Evolutionary conservation across 1,284 basidiomycete species (phyloP).

Genomic region (Bondarzewia mesenterica): DNA sequence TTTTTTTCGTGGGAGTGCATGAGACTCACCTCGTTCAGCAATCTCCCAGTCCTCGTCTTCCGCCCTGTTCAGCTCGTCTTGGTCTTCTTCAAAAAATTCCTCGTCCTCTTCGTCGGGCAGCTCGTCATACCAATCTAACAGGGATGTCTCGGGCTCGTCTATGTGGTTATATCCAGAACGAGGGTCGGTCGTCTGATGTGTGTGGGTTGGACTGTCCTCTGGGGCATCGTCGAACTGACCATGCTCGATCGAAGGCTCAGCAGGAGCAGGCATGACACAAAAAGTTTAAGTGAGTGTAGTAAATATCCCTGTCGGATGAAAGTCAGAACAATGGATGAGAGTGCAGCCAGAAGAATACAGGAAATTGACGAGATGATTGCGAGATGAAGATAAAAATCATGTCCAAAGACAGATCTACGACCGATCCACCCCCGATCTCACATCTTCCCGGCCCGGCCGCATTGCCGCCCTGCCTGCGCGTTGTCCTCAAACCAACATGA

Average conservation of each 20-base stretch:
- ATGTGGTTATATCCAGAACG: constrained; percentile 35
- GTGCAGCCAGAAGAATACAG: too few species aligned
- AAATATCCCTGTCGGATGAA: too few species aligned
- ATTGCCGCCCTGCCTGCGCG: too few species aligned
- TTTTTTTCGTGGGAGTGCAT: background rate
- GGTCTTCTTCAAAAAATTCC: constrained; percentile 32
- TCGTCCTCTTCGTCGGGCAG: constrained; percentile 24
- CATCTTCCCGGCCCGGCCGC: too few species aligned
- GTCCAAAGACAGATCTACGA: background rate
- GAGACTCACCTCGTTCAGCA: constrained; percentile 56
- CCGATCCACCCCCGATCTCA: background rate
- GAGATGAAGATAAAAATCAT: too few species aligned
- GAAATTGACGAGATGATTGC: background rate
- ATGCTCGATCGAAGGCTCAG: constrained; percentile 18
- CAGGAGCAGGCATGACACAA: background rate
- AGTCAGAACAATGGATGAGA: too few species aligned
- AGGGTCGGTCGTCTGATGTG: constrained; percentile 5
- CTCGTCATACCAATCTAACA: constrained; percentile 24
- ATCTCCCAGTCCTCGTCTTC: constrained; percentile 93
- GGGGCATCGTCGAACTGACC: constrained; percentile 51
- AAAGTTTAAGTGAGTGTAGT: background rate
- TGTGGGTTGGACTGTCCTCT: constrained; percentile 20
- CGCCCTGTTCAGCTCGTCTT: constrained; percentile 39
- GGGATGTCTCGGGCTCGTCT: constrained; percentile 29
- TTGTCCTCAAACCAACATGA: too few species aligned